phyloP scores from a whole-genome alignment of 73 alveolate genomes.

The Effrenium voratum region DNA sequence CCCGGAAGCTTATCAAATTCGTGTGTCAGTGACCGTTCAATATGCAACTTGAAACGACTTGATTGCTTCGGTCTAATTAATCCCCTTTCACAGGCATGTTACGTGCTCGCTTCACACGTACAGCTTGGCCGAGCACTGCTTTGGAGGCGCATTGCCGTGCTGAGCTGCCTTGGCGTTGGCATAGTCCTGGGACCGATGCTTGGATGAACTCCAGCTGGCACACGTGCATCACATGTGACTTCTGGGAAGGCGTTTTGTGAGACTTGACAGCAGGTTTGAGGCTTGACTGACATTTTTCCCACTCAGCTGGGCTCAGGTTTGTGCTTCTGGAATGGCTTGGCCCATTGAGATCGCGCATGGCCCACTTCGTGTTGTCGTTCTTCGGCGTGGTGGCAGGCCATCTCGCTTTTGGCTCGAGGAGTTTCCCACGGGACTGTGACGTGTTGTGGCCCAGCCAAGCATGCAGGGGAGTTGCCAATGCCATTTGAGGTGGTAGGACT shows the following conservation, averaged over 20 bases:
- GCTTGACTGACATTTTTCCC: not conserved
- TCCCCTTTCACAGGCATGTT: too few relatives aligned
- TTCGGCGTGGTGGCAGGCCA: conserved; percentile 83
- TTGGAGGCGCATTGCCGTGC: conserved; percentile 14
- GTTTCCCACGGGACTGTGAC: too few relatives aligned
- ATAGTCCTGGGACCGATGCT: conserved; percentile 42
- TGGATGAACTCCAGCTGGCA: not conserved
- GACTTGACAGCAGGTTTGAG: not conserved
- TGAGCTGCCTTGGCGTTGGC: not conserved
- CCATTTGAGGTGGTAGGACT: too few relatives aligned
- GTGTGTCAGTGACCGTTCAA: too few relatives aligned
- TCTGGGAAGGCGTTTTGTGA: not conserved
- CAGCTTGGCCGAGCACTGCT: not conserved
- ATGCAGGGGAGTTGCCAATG: too few relatives aligned
- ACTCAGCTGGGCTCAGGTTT: conserved; percentile 15
- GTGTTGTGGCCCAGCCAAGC: too few relatives aligned
- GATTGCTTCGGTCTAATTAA: too few relatives aligned
- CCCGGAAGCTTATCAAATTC: too few relatives aligned
- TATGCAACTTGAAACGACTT: too few relatives aligned
- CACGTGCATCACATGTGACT: not conserved
- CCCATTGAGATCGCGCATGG: conserved; percentile 62
- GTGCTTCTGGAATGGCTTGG: conserved; percentile 9
- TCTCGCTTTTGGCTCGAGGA: too few relatives aligned
- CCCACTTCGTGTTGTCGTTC: conserved; percentile 83
- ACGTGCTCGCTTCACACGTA: too few relatives aligned